Evolutionary conservation across 2,329 filamentous ascomycete species (phyloP), one percentile per base, ranked within the genome.

Genomic region (Fusarium liriodendri): DNA sequence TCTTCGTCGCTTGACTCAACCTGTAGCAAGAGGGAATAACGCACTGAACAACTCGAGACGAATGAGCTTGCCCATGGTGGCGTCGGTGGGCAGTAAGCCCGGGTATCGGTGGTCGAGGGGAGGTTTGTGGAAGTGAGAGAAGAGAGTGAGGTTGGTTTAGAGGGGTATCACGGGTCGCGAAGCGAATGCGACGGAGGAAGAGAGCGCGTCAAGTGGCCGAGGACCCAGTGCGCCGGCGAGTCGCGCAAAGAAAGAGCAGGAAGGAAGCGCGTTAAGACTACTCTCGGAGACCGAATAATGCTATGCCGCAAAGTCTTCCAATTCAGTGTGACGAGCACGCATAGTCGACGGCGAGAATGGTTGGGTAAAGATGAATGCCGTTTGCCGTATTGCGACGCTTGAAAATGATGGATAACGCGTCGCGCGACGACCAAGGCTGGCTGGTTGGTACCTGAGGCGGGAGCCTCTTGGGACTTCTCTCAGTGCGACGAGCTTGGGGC

Each of bases 21-120:
- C 33, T 55, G 32, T 42, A 25, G 16, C 27, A 52, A 58, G 47
- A 52, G 45, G 40, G 50, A 47, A 65, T 27, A 52, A 86, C 92
- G 75, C 87, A 97, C 95, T 98, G 86, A 93, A 97, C 72, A 99
- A 89, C 88, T 98, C 96, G 62, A 99, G 91, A 72, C 95, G 93
- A 80, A 98, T 94, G 80, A 99, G 92, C 85, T 98, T 98, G 76
- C 96, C 96, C 97, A 99, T 98, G 73, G 83, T 92, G 85, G 82
- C 76, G 69, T 61, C 42, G 62, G 52, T 33, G 66, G 71, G 75
- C 71, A 38, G 45, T 42, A 68, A 66, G 71, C 71, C 75, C 67
- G 57, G 40, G 38, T 64, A 57, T 70, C 45, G 25, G 33, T 55
- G 64, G 29, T 62, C 55, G 57, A 20, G 38, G 47, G 35, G 62